Percentiles rank a stretch among this genome's conserved stretches.
Conservation (phyloP, 192 early-diverging fungal species). For the Chytriomyces sp. region DNA sequence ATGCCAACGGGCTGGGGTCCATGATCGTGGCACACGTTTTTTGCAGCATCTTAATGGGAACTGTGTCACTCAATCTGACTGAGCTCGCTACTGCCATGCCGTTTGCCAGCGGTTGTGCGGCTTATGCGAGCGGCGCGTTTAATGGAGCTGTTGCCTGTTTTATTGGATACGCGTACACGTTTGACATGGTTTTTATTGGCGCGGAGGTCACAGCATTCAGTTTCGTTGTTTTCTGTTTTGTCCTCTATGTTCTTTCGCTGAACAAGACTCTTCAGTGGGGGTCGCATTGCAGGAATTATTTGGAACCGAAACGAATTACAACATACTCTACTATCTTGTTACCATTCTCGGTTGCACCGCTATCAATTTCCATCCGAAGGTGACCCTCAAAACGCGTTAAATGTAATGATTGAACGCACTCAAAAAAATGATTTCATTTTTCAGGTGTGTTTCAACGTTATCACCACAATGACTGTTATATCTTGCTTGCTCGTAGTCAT, state of each 20-base stretch:
- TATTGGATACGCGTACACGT: conserved; percentile 21
- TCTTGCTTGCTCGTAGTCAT: conserved; percentile 9
- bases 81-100: conserved; percentile 24
- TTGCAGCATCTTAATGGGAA: neutral
- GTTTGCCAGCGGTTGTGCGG: conserved; percentile 21
- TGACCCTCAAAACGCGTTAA: neutral
- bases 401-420: neutral
- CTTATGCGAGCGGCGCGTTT: conserved; percentile 15
- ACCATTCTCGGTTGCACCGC: neutral
- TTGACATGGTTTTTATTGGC: neutral
- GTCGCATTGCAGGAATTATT: neutral
- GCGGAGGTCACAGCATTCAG: neutral
- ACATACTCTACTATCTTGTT: conserved; percentile 7
- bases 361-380: conserved; percentile 19
- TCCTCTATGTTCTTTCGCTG: neutral
- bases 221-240: neutral
- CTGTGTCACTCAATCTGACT: neutral
- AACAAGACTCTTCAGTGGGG: conserved; percentile 12
- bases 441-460: neutral
- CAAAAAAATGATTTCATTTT: neutral
- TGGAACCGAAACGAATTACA: neutral
- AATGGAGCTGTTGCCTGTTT: neutral
- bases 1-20: conserved; percentile 32
- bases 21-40: conserved; percentile 35
- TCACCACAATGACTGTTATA: neutral